Evolutionary conservation across 441 rosid genomes (phyloP).

Genomic region (Metrosideros polymorpha): DNA sequence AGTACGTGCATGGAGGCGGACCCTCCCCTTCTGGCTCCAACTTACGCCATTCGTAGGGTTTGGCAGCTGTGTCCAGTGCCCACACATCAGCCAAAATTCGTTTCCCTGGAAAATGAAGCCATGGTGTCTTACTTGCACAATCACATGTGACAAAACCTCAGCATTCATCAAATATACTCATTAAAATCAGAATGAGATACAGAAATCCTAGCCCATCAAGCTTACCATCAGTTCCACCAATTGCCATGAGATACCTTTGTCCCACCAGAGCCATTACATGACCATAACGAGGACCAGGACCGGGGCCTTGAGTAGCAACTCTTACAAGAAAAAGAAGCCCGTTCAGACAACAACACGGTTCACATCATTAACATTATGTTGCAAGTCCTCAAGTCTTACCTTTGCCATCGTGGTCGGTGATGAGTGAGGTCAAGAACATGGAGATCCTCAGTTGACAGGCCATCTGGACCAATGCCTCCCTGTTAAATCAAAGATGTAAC

Average conservation of each 20-base stretch:
- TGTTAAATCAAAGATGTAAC: slow-evolving; percentile 18
- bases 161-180: neutral
- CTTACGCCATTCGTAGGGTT: slow-evolving; percentile 99
- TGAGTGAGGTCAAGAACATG: slow-evolving; percentile 98
- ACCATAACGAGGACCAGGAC: slow-evolving; percentile 99
- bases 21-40: slow-evolving; percentile 99
- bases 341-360: slow-evolving; percentile 1
- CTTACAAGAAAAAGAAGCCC: slow-evolving; percentile 29
- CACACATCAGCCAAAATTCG: slow-evolving; percentile 98
- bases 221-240: slow-evolving; percentile 92
- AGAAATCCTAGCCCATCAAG: neutral
- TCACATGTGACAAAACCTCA: neutral
- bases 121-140: neutral
- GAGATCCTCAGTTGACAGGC: slow-evolving; percentile 98
- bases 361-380: neutral
- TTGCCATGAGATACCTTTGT: slow-evolving; percentile 89
- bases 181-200: neutral
- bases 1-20: slow-evolving; percentile 99
- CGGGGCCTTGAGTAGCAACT: slow-evolving; percentile 99
- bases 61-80: slow-evolving; percentile 99
- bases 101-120: slow-evolving; percentile 48
- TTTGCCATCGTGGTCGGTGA: slow-evolving; percentile 93
- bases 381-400: slow-evolving; percentile 32
- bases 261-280: slow-evolving; percentile 99
- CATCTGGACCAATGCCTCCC: slow-evolving; percentile 99